Conservation (phyloP, 129 eudicot species). For the Chrysanthemum makinoi region DNA sequence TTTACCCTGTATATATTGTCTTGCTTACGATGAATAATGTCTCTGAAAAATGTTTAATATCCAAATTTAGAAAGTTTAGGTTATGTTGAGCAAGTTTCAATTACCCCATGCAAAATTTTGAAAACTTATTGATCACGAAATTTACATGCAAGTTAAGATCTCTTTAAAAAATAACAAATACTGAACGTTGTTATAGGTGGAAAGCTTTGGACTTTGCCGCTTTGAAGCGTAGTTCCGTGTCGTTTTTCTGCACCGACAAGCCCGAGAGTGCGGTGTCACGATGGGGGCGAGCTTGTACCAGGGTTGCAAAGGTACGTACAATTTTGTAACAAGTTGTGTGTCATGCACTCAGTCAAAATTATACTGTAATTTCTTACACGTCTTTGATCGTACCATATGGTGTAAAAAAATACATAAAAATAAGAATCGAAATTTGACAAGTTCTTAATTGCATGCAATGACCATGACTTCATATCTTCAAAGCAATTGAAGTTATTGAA, state of each 20-base stretch:
- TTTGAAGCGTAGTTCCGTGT: conserved; percentile 56
- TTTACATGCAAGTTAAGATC: no score
- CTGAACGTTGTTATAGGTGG: conserved; percentile 49
- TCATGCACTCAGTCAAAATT: no score
- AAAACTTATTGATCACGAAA: no score
- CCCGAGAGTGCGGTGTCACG: conserved; percentile 74
- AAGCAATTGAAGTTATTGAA: conserved; percentile 18
- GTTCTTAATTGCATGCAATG: conserved; percentile 17
- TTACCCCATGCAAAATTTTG: no score
- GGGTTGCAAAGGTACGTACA: conserved; percentile 70
- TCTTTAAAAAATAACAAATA: no score
- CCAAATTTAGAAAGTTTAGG: not conserved
- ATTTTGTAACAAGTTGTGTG: no score
- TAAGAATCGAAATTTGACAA: conserved; percentile 24
- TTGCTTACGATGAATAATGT: no score
- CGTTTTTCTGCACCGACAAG: conserved; percentile 47
- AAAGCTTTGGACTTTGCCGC: conserved; percentile 74
- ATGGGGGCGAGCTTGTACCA: conserved; percentile 79
- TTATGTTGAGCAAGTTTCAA: no score
- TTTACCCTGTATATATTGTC: not conserved
- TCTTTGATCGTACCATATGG: not conserved
- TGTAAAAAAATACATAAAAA: not conserved
- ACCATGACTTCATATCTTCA: conserved; percentile 13
- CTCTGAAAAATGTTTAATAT: not conserved
- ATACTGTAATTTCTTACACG: no score